phyloP scores from a whole-genome alignment of 2,329 filamentous ascomycete species.

The Botryotinia globosa region DNA sequence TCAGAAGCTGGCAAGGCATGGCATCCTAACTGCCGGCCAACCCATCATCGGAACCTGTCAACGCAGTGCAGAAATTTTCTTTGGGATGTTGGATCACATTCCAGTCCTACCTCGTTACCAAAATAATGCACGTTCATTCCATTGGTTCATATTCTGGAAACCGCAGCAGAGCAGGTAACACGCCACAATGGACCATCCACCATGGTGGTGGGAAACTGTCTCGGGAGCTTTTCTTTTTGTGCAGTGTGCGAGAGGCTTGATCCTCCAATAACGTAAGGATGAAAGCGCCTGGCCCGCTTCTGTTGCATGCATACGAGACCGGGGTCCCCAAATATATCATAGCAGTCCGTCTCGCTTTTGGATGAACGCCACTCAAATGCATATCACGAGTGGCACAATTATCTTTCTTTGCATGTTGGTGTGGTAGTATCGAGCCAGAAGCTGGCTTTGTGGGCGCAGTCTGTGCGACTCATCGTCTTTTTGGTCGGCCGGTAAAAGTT shows the following conservation, averaged over 20 bases:
- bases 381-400: slow-evolving; percentile 15
- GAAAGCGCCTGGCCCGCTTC: slow-evolving; percentile 10
- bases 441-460: slow-evolving; percentile 3
- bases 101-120: slow-evolving; percentile 13
- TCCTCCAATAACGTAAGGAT: not conserved
- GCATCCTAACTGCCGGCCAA: not conserved
- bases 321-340: not conserved
- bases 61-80: slow-evolving; percentile 2
- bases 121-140: not conserved
- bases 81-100: not conserved
- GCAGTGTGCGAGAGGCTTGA: not conserved
- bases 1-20: not conserved
- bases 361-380: not conserved
- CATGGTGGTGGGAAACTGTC: slow-evolving; percentile 12
- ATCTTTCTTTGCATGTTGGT: not conserved
- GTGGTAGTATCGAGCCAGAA: slow-evolving; percentile 11
- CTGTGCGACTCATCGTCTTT: not conserved
- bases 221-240: slow-evolving; percentile 9
- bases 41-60: slow-evolving; percentile 10
- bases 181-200: slow-evolving; percentile 8
- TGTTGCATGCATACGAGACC: slow-evolving; percentile 9
- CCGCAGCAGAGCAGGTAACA: slow-evolving; percentile 3
- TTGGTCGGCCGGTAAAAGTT: slow-evolving; percentile 20
- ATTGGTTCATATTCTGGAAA: not conserved
- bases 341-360: not conserved